Base-by-base conservation (phyloP, 78 protist genomes). In the Chrysochromulina parva region DNA sequence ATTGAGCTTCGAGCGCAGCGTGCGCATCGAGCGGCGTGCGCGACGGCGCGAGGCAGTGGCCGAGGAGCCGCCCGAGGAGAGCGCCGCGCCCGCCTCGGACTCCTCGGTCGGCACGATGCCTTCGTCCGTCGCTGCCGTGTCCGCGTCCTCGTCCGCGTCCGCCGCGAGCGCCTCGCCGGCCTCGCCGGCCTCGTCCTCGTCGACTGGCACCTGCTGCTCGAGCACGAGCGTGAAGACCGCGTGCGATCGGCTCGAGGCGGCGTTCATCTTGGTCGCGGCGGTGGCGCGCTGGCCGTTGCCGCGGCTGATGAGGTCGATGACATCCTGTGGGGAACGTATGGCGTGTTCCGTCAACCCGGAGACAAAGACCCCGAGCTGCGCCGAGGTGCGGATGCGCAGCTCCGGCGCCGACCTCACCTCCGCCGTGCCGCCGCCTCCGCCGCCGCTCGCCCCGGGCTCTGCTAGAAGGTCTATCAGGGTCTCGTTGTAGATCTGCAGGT, bases 261-360 rank as follows among this genome's bases (percentile, higher is more conserved):
- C 94, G 91, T 95, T 95, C 95, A 94, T 90, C 76, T 53, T 22
- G 22, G 97, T 96, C 38, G 62, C 11, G 81, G 94, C 96, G 0
- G 96, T 94, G 52, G 95, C 94, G 19, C 98, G 93, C 62, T 1
- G 24, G 53, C 3, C 22, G 71, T 86, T 55, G 10, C 98, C 98
- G 19, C 84, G 54, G 57, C 90, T 84, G 76, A 95, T 92, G 47
- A 95, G 94, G 47, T 85, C 86, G 88, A 53, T 87, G 88, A 95
- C 90, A 47, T 94, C 94, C 86, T 58, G 52, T 26, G 24, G 13
- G 62, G 24, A 58, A 13, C 62, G 62, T 13, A 58, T 13, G 13
- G 92, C 93, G 96, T 96, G 95, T 78, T 94, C 97, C 5, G 96
- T 93, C 50, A 96, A 89, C 17, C 92, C 94, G 59, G 94, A 94